These are phyloP conservation scores for Polytrichum formosum DNA, from an alignment of 225 moss, liverwort and hornwort genomes.

Conservation along the genomic window DNA sequence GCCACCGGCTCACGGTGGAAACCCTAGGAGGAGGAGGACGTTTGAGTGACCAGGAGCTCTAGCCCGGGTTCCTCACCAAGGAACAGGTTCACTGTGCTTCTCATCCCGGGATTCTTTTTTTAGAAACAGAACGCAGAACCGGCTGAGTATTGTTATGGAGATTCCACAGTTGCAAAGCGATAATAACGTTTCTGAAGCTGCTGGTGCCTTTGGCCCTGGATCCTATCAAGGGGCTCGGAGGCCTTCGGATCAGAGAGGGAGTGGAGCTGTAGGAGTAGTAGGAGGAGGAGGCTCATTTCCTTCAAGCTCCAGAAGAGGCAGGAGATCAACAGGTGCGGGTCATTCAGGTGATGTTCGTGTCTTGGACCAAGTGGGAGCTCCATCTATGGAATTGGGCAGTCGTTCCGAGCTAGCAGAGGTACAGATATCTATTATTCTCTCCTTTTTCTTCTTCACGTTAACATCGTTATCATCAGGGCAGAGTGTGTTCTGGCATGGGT, in stretches of 20 bases:
- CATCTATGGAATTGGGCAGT: conserved; percentile 17
- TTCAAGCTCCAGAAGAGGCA: conserved; percentile 30
- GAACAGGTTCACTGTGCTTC: no score
- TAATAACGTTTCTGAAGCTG: no score
- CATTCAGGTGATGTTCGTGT: conserved; percentile 50
- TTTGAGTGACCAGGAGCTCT: no score
- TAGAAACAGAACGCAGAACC: no score
- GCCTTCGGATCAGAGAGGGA: conserved; percentile 12
- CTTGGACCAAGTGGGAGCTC: conserved; percentile 22
- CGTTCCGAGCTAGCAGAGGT: conserved; percentile 18
- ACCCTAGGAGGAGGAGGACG: no score
- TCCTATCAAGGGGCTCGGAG: conserved; percentile 24
- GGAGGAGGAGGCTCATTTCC: conserved; percentile 25
- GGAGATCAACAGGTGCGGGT: conserved; percentile 9
- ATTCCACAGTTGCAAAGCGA: background rate
- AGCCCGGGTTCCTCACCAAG: no score
- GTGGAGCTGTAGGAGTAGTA: conserved; percentile 4
- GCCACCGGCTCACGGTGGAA: no score
- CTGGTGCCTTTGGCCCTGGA: conserved; percentile 3
- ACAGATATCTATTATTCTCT: background rate
- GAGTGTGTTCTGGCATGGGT: background rate
- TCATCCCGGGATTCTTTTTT: no score
- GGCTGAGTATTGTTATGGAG: background rate
- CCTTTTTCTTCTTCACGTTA: background rate
- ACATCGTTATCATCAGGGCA: background rate